Evolutionary conservation across 306 rosid genomes (phyloP), one percentile per base, ranked within the genome.

Genomic region (Sesbania bispinosa): DNA sequence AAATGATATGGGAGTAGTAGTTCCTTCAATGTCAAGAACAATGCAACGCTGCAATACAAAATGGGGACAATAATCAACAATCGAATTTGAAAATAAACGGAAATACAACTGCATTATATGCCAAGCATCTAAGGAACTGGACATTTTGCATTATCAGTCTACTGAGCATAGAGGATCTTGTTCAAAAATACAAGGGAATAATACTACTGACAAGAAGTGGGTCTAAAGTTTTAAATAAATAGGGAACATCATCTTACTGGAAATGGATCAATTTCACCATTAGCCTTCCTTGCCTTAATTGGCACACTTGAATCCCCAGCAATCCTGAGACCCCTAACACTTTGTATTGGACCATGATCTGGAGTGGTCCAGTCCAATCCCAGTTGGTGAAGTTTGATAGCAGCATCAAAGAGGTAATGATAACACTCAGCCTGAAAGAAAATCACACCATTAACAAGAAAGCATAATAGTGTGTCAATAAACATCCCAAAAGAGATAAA

Each of bases 21-120:
- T 88, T 62, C 97, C 97, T 69, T 91, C 97, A 50, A 91, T 88
- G 86, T 91, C 97, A 48, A 91, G 97, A 82, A 91, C 88, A 81
- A 91, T 66, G 65, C 89, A 88, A 11, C 62, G 79, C 97, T 91
- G 88, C 81, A 82, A 53, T 59, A 24, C 54, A 73, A n/a, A 46
- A 74, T 5, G 36, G 70, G 71, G 10, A 21, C 52, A 63, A 20
- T 58, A 68, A 52, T 68, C 47, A 51, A 38, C 11, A n/a, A 26
- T 55, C 19, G 6, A 51, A 16, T 59, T 16, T 33, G 9, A 16
- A 59, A 33, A 8, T 59, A 59, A 14, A 52, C 1, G 27, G 65
- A 33, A 42, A 30, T 26, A 18, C 19, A 30, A 52, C 51, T 51
- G 62, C 39, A 30, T 9, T 14, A 63, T 35, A 42, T 32, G 13